Percentiles rank a stretch among this genome's conserved stretches.
Conservation (phyloP, 805 yeast genomes). For the Cyberlindnera saturnus region DNA sequence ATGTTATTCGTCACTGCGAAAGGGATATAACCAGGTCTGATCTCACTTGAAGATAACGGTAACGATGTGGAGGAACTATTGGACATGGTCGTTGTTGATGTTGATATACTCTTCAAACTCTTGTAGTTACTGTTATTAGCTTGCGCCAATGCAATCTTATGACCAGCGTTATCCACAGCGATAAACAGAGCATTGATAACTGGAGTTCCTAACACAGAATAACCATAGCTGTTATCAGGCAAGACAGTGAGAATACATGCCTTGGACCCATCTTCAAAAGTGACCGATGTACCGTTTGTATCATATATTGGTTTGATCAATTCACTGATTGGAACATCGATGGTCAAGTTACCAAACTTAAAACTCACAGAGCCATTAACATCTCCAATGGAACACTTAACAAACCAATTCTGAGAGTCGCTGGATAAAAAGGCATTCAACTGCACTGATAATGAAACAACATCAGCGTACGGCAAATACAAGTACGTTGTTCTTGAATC, state of each 20-base stretch:
- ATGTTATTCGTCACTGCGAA: conserved; percentile 36
- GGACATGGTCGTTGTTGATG: conserved; percentile 3
- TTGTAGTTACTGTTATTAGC: conserved; percentile 26
- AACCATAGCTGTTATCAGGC: conserved; percentile 45
- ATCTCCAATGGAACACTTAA: conserved; percentile 48
- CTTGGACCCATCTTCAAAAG: conserved; percentile 44
- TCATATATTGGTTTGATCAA: conserved; percentile 35
- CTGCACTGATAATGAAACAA: conserved; percentile 63
- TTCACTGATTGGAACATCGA: conserved; percentile 44
- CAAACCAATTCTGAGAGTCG: conserved; percentile 49
- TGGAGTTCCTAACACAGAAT: conserved; percentile 50
- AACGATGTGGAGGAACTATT: neutral
- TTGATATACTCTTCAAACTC: neutral
- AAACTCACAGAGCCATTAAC: conserved; percentile 47
- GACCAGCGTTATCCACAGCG: conserved; percentile 59
- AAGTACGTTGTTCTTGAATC: conserved; percentile 48
- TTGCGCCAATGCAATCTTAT: conserved; percentile 50
- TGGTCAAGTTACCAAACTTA: conserved; percentile 43
- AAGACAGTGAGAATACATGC: conserved; percentile 54
- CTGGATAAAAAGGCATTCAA: conserved; percentile 56
- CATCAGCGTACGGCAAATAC: conserved; percentile 48
- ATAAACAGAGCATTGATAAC: conserved; percentile 47
- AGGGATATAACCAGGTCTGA: conserved; percentile 42
- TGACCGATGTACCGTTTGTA: conserved; percentile 30
- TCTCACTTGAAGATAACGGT: conserved; percentile 14